phyloP scores from a whole-genome alignment of 306 rosid species.

The Prinsepia uniflora region DNA sequence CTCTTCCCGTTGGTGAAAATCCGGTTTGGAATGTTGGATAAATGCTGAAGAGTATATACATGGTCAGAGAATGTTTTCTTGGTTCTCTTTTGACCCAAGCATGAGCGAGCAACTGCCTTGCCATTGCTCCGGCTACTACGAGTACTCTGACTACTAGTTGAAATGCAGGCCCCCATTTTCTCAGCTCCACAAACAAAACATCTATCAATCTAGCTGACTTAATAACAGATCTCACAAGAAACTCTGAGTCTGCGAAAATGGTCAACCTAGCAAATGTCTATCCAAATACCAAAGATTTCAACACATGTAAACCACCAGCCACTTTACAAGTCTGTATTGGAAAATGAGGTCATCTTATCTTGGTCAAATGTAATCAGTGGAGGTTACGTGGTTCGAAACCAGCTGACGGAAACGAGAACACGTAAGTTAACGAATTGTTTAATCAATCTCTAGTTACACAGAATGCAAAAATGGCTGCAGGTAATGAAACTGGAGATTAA shows the following conservation, averaged over 20 bases:
- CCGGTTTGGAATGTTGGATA: conserved; percentile 69
- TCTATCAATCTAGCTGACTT: conserved; percentile 11
- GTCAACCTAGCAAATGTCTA: conserved; percentile 40
- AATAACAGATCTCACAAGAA: conserved; percentile 51
- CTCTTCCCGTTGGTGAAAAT: conserved; percentile 80
- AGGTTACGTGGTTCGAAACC: conserved; percentile 31
- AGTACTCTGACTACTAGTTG: conserved; percentile 75
- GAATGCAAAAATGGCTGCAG: conserved; percentile 35
- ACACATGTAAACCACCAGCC: conserved; percentile 33
- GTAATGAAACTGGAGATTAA: conserved; percentile 11
- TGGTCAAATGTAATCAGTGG: conserved; percentile 43
- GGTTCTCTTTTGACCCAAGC: conserved; percentile 57
- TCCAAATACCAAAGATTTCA: conserved; percentile 35
- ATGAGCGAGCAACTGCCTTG: conserved; percentile 47
- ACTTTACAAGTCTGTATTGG: conserved; percentile 37
- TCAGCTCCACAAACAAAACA: conserved; percentile 51
- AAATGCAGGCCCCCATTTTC: conserved; percentile 85
- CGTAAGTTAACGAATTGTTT: conserved; percentile 34
- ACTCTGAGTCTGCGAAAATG: conserved; percentile 33
- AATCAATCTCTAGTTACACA: conserved; percentile 30
- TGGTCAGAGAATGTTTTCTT: conserved; percentile 76
- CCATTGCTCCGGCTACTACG: conserved; percentile 81
- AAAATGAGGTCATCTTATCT: conserved; percentile 28
- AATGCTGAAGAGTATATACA: conserved; percentile 51
- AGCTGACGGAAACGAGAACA: conserved; percentile 52